Conservation (phyloP, 2,329 filamentous ascomycete genomes). For the Epichloe coenophiala region DNA sequence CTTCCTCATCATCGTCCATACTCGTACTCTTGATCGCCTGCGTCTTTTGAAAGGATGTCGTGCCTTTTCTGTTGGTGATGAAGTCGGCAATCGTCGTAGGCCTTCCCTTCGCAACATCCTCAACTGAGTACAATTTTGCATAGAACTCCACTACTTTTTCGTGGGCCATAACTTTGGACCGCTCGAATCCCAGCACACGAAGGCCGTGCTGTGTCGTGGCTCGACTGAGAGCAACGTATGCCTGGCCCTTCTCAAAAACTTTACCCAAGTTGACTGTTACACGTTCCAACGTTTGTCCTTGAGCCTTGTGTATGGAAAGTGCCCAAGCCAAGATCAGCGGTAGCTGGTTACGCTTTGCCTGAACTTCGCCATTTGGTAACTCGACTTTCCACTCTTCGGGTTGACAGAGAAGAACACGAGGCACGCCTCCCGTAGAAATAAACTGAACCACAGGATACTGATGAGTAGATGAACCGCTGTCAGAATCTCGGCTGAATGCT, state of each 20-base stretch:
- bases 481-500: slow-evolving; percentile 28
- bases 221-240: slow-evolving; percentile 90
- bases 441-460: slow-evolving; percentile 81
- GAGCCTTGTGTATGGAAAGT: slow-evolving; percentile 93
- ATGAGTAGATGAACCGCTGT: slow-evolving; percentile 32
- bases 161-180: slow-evolving; percentile 87
- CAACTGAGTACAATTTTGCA: slow-evolving; percentile 62
- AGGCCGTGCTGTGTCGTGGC: slow-evolving; percentile 78
- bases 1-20: slow-evolving; percentile 37
- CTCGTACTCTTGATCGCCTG: slow-evolving; percentile 13
- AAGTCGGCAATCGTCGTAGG: slow-evolving; percentile 27
- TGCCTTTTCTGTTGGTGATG: slow-evolving; percentile 20
- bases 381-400: slow-evolving; percentile 95
- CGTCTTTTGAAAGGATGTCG: slow-evolving; percentile 7
- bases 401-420: slow-evolving; percentile 54
- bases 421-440: slow-evolving; percentile 57
- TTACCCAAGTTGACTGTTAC: slow-evolving; percentile 88
- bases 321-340: slow-evolving; percentile 95
- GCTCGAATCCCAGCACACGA: slow-evolving; percentile 80
- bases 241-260: slow-evolving; percentile 94
- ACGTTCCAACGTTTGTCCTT: slow-evolving; percentile 83
- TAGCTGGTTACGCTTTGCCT: slow-evolving; percentile 70
- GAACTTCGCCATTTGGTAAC: slow-evolving; percentile 84
- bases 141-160: slow-evolving; percentile 79
- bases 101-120: slow-evolving; percentile 30